Evolutionary conservation across 345 rosid genomes (phyloP).

Genomic region (Anacardium occidentale): DNA sequence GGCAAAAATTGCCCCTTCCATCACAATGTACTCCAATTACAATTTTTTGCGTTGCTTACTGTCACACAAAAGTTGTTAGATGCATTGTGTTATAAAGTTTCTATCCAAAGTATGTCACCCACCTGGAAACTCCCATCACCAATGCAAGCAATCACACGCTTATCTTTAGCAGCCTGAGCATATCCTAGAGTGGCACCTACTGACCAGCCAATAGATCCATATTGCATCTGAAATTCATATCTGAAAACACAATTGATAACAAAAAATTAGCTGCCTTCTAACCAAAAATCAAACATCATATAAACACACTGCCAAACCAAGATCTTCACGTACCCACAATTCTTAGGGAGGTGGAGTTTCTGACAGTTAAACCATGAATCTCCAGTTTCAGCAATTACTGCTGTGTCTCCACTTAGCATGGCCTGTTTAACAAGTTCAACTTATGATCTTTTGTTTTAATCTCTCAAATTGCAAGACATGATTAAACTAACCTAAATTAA

Average conservation of each 20-base stretch:
- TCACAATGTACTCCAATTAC: too few species aligned
- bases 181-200: constrained; percentile 90
- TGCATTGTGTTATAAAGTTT: too few species aligned
- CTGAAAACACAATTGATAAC: constrained; percentile 26
- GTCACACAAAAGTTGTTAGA: too few species aligned
- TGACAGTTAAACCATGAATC: constrained; percentile 70
- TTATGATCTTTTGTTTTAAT: too few species aligned
- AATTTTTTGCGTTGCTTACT: too few species aligned
- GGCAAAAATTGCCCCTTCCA: too few species aligned
- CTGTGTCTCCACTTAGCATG: constrained; percentile 44
- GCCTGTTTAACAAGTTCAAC: too few species aligned
- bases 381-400: constrained; percentile 57
- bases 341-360: constrained; percentile 51
- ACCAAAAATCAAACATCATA: not conserved
- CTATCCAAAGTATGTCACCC: constrained; percentile 15
- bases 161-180: constrained; percentile 69
- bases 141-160: constrained; percentile 75
- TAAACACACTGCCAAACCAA: not conserved
- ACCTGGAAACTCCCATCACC: constrained; percentile 94
- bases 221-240: constrained; percentile 87
- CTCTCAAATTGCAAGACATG: too few species aligned
- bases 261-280: too few species aligned
- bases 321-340: constrained; percentile 46
- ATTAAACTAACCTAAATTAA: too few species aligned
- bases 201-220: constrained; percentile 27